A percentile compares a stretch with the other conserved stretches of the same genome.
Conservation (phyloP, 345 rosid species). For the Conringia planisiliqua region DNA sequence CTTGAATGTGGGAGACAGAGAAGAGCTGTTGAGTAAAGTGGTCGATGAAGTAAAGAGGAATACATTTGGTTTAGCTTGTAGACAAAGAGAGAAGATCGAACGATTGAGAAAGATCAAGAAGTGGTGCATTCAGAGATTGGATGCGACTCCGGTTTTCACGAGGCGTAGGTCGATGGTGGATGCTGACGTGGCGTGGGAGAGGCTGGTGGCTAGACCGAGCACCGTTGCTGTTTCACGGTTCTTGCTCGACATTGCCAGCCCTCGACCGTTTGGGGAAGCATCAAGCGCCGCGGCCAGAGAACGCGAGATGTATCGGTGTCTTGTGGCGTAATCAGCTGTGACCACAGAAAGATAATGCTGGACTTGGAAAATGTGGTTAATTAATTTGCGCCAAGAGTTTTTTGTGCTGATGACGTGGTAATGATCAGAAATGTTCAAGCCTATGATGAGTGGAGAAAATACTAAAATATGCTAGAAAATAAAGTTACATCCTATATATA, state of each 20-base stretch:
- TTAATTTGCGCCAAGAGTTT: neutral
- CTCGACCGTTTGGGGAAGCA: neutral
- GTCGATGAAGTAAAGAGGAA: slow-evolving; percentile 49
- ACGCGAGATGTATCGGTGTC: slow-evolving; percentile 36
- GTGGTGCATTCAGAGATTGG: slow-evolving; percentile 61
- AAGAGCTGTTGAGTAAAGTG: slow-evolving; percentile 43
- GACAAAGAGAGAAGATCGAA: slow-evolving; percentile 58
- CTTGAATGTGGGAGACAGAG: slow-evolving; percentile 24
- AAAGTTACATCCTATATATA: slow-evolving; percentile 1
- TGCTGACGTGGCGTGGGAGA: slow-evolving; percentile 56
- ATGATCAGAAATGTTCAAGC: neutral
- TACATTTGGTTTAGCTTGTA: slow-evolving; percentile 47
- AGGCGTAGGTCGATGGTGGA: slow-evolving; percentile 38
- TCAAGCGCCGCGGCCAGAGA: neutral
- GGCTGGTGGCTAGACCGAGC: slow-evolving; percentile 51
- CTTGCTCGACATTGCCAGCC: slow-evolving; percentile 29
- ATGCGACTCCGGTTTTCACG: slow-evolving; percentile 57
- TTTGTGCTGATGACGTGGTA: slow-evolving; percentile 8
- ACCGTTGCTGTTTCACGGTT: slow-evolving; percentile 41
- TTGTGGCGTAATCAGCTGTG: slow-evolving; percentile 33
- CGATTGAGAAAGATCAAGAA: slow-evolving; percentile 46
- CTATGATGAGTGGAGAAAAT: neutral
- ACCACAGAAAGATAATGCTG: neutral
- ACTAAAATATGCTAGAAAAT: neutral
- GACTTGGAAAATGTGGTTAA: slow-evolving; percentile 1